Base-by-base conservation (phyloP, 495 filamentous ascomycete genomes). In the Penicillium paradoxum region DNA sequence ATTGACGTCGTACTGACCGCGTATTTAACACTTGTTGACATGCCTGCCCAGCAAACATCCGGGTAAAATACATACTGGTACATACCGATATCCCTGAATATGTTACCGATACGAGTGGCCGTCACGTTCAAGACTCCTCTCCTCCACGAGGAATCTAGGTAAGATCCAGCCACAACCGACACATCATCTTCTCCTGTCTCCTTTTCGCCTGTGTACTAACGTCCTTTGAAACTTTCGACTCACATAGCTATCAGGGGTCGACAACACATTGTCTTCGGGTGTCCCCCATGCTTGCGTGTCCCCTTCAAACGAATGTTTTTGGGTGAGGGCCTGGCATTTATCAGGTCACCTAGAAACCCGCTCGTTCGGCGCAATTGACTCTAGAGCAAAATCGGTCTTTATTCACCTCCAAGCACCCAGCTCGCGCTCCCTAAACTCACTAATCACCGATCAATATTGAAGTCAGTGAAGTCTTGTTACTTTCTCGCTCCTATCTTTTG, bases 81-180 rank as follows among this genome's bases (percentile, higher is more conserved):
- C 14, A 11, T 17, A 27, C 5, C 29, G 3, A 3, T 27, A 27
- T 32, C 29, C 6, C 27, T 18, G 9, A n/a, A 49, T 30, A 30
- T 14, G 18, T 34, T 38, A 51, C 39, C 51, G 33, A 38, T 48
- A 30, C 45, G 22, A 27, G 32, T 6, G 50, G 38, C 6, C 21
- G 51, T 51, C 58, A 57, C 53, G 56, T 62, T 62, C 56, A 27
- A 7, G 24, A n/a, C 57, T 46, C 49, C 42, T 51, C 55, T 52
- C 51, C 62, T 52, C 53, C 62, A 64, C 49, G 60, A 60, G 57
- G 56, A 63, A 60, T 62, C 49, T 47, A n/a, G n/a, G n/a, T n/a
- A 38, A 48, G 45, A 42, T 58, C 65, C 55, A 63, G 55, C 62
- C 68, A 53, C 62, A 60, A 45, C 57, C 44, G 49, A 51, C 56